Percentiles rank a stretch among this genome's conserved stretches.
These are phyloP conservation scores for Claviceps fusiformis DNA, from an alignment of 2,329 filamentous ascomycete species.

Conservation along the genomic window DNA sequence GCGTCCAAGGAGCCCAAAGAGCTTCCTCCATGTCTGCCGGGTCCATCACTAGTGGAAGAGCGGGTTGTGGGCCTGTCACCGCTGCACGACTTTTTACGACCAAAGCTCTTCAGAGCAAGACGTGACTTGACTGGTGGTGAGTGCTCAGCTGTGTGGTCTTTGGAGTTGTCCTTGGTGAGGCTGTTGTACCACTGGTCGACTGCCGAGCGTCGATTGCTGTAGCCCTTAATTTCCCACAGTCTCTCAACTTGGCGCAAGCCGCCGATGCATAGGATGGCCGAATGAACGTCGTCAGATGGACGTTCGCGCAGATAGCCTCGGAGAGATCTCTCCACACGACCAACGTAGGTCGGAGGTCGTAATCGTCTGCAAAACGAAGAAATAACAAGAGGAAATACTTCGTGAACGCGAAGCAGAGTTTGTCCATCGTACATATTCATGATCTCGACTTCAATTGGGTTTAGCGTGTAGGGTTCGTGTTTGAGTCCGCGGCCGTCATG, in stretches of 20 bases:
- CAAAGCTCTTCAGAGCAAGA: constrained; percentile 37
- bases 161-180: constrained; percentile 35
- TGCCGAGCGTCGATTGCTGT: constrained; percentile 43
- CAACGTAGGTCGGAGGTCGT: constrained; percentile 50
- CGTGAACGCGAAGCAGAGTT: constrained; percentile 48
- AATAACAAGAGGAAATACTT: constrained; percentile 50
- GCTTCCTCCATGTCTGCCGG: constrained; percentile 14
- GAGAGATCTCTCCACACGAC: constrained; percentile 46
- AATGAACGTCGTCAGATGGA: constrained; percentile 48
- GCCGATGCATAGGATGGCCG: constrained; percentile 45
- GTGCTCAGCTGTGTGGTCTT: constrained; percentile 23
- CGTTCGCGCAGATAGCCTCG: constrained; percentile 51
- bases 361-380: constrained; percentile 50
- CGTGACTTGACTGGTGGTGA: constrained; percentile 29
- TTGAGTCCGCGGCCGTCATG: constrained; percentile 37
- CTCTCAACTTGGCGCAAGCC: constrained; percentile 49
- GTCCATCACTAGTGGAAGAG: constrained; percentile 13
- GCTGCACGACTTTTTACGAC: constrained; percentile 42
- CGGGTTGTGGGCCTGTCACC: constrained; percentile 12
- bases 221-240: constrained; percentile 54
- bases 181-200: constrained; percentile 47
- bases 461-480: constrained; percentile 41
- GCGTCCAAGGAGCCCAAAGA: constrained; percentile 18
- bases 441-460: constrained; percentile 48
- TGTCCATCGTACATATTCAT: constrained; percentile 53